phyloP scores from a whole-genome alignment of 78 protist genomes.

The Paulinella micropora region DNA sequence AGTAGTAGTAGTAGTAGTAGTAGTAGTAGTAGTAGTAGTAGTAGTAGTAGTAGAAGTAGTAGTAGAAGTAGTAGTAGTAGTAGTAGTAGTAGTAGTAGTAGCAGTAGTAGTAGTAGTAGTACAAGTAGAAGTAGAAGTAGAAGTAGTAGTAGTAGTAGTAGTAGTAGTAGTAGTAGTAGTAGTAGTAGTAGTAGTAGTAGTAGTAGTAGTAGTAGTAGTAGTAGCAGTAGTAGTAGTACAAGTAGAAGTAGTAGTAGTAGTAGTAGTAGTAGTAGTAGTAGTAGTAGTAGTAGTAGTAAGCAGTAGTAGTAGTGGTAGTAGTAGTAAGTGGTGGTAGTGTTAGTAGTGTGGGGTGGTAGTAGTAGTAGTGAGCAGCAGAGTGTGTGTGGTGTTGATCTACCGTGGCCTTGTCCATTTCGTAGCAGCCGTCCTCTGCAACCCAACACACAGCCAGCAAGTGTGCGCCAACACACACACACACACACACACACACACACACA shows the following conservation, averaged over 20 bases:
- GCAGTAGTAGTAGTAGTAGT: neutral
- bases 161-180: neutral
- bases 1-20: neutral
- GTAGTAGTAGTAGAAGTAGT: neutral
- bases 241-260: neutral
- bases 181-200: neutral
- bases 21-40: neutral
- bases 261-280: neutral
- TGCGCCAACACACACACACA: too few species aligned
- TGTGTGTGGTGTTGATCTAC: too few species aligned
- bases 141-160: neutral
- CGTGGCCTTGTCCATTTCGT: too few species aligned
- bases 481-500: too few species aligned
- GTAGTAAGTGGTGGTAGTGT: too few species aligned
- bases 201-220: neutral
- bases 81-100: neutral
- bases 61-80: neutral
- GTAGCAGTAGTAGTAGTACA: neutral
- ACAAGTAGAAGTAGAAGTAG: neutral
- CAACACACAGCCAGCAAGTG: too few species aligned
- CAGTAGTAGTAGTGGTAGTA: too few species aligned
- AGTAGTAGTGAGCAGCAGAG: too few species aligned
- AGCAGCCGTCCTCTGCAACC: too few species aligned
- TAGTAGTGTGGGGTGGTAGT: too few species aligned
- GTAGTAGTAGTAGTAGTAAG: neutral